Conservation (phyloP, 345 rosid genomes). For the Camelina sativa region DNA sequence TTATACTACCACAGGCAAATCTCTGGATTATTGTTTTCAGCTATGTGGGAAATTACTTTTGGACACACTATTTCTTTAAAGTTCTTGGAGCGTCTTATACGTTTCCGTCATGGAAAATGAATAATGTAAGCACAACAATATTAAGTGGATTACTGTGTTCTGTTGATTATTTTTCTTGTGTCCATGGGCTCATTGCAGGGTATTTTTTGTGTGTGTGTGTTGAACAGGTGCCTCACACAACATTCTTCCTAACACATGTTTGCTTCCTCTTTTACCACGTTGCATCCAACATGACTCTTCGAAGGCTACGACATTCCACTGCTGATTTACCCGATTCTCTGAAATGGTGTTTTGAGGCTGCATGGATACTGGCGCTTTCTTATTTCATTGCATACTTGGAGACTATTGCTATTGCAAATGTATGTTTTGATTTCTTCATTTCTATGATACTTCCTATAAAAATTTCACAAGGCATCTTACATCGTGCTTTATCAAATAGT, state of each 20-base stretch:
- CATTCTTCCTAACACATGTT: slow-evolving; percentile 91
- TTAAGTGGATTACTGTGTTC: background rate
- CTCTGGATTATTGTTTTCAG: slow-evolving; percentile 89
- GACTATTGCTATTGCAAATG: slow-evolving; percentile 91
- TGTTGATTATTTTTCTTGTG: background rate
- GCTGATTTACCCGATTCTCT: slow-evolving; percentile 72
- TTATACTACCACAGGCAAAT: slow-evolving; percentile 67
- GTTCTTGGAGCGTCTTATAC: slow-evolving; percentile 99
- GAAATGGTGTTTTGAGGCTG: slow-evolving; percentile 73
- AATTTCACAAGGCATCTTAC: background rate
- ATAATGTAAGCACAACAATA: slow-evolving; percentile 60
- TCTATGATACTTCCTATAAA: background rate
- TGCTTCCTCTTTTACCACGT: slow-evolving; percentile 97
- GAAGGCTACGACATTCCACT: slow-evolving; percentile 70
- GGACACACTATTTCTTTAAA: slow-evolving; percentile 98
- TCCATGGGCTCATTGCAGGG: slow-evolving; percentile 12
- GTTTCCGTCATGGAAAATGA: slow-evolving; percentile 99
- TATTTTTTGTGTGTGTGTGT: background rate
- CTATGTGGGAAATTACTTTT: slow-evolving; percentile 96
- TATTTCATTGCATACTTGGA: slow-evolving; percentile 97
- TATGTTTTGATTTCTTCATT: slow-evolving; percentile 42
- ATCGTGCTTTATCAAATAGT: background rate
- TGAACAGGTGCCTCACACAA: slow-evolving; percentile 94
- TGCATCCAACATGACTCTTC: slow-evolving; percentile 83
- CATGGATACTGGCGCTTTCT: slow-evolving; percentile 87